Evolutionary conservation across 2,329 filamentous ascomycete genomes (phyloP), one percentile per base, ranked within the genome.

Genomic region (Xylaria sp.): DNA sequence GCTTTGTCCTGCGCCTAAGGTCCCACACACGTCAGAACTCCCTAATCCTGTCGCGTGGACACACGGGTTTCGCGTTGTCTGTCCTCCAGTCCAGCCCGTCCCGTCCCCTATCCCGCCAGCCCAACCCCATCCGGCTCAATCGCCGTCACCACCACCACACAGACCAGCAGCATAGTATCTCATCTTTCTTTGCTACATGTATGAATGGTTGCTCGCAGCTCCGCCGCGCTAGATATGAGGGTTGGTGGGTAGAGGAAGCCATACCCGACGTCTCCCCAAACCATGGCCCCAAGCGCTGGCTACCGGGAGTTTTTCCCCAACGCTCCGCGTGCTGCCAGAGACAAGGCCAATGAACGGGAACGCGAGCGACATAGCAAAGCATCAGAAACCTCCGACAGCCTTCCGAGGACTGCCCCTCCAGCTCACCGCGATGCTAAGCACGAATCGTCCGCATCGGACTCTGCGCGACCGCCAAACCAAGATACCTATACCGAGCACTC

Each of bases 291-390:
- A 87, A 91, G 90, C 82, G 89, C 90, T 81, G 88, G 89, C 80
- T 93, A 93, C 84, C 90, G 90, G 80, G 88, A 93, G 80, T 95
- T 92, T 84, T 93, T 93, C 78, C 90, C 90, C 70, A 87, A 89
- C 75, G 91, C 90, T 74, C 90, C 91, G 70, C 85, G 86, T 71
- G 87, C 86, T 60, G 81, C 83, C 58, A 81, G 81, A 76, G 82
- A 85, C 74, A 82, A 81, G 71, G 82, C 84, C 67, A 83, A 82
- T 74, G 85, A 88, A 75, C 81, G 86, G 74, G 85, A 87, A 73
- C 87, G 83, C 76, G 81, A 83, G 80, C 86, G 79, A 76, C 77
- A 77, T 62, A 79, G 79, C 68, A 78, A 68, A 44, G 58, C 67
- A 58, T 69, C 68, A 62, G 69, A 71, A 41, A 51, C 62, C 57